These are phyloP conservation scores for Penicillium verhagenii DNA, from an alignment of 495 filamentous ascomycete species.

Conservation along the genomic window DNA sequence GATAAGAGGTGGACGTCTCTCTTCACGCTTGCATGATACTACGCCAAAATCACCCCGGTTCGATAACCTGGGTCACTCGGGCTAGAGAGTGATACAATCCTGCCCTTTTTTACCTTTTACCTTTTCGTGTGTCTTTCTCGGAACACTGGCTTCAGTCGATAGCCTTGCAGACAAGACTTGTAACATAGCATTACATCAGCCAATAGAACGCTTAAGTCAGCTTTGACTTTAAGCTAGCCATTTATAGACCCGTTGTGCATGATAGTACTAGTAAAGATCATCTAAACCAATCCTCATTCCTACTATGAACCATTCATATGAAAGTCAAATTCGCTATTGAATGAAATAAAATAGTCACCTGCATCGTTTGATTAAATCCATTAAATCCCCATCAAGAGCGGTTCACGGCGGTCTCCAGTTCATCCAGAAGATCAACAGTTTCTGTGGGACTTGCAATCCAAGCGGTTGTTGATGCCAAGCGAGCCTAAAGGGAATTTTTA, in stretches of 20 bases:
- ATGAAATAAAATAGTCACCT: neutral
- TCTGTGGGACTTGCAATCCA: conserved; percentile 95
- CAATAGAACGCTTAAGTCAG: neutral
- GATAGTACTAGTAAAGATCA: neutral
- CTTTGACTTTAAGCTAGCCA: neutral
- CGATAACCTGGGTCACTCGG: conserved; percentile 7
- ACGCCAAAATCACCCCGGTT: conserved; percentile 15
- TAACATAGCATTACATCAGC: conserved; percentile 1
- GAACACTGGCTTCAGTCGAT: neutral
- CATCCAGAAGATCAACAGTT: conserved; percentile 84
- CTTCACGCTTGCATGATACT: conserved; percentile 30
- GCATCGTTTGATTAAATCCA: neutral
- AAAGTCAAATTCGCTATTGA: neutral
- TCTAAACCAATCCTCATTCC: neutral
- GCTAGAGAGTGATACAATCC: conserved; percentile 4
- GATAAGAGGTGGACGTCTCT: conserved; percentile 7
- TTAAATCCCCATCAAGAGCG: neutral
- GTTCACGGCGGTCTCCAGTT: conserved; percentile 38
- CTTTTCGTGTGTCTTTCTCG: neutral
- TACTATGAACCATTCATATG: too few relatives aligned
- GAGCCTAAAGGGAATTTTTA: conserved; percentile 38
- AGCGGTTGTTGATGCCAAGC: conserved; percentile 64
- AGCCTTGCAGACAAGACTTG: neutral
- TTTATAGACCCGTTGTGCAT: neutral
- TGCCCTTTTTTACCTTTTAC: neutral